These are phyloP conservation scores for Biscogniauxia marginata DNA, from an alignment of 2,329 filamentous ascomycete species.

Conservation along the genomic window DNA sequence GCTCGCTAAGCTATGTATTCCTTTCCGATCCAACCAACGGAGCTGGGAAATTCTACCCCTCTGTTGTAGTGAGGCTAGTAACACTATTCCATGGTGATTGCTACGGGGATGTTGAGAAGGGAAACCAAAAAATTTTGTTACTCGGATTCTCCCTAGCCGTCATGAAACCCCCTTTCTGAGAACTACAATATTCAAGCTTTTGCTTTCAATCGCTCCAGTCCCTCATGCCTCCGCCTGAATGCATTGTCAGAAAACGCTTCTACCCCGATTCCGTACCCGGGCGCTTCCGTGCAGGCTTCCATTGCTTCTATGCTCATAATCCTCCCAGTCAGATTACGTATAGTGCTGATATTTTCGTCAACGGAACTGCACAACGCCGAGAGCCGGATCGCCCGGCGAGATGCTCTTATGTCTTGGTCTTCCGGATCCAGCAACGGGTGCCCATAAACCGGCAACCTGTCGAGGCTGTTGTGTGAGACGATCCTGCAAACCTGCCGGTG, in stretches of 20 bases:
- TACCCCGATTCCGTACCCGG: not conserved
- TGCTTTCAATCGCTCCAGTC: too few species aligned
- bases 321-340: not conserved
- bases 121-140: too few species aligned
- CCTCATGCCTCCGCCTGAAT: too few species aligned
- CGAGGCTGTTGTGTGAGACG: not conserved
- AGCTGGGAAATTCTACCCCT: not conserved
- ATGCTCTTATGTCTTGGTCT: conserved; percentile 12
- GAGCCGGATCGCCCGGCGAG: conserved; percentile 15
- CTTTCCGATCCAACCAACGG: not conserved
- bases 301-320: not conserved
- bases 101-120: too few species aligned
- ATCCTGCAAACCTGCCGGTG: conserved; percentile 12
- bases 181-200: too few species aligned
- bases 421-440: conserved; percentile 7
- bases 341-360: conserved; percentile 6
- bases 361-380: conserved; percentile 7
- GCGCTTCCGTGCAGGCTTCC: not conserved
- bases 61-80: not conserved
- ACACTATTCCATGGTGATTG: too few species aligned
- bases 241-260: not conserved
- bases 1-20: not conserved
- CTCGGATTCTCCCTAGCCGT: too few species aligned
- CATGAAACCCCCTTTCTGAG: too few species aligned
- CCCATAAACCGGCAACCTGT: conserved; percentile 8